Percentiles rank a stretch among this genome's conserved stretches.
Evolutionary conservation across 2,329 filamentous ascomycete species (phyloP).

Genomic region (Phialemonium atrogriseum): DNA sequence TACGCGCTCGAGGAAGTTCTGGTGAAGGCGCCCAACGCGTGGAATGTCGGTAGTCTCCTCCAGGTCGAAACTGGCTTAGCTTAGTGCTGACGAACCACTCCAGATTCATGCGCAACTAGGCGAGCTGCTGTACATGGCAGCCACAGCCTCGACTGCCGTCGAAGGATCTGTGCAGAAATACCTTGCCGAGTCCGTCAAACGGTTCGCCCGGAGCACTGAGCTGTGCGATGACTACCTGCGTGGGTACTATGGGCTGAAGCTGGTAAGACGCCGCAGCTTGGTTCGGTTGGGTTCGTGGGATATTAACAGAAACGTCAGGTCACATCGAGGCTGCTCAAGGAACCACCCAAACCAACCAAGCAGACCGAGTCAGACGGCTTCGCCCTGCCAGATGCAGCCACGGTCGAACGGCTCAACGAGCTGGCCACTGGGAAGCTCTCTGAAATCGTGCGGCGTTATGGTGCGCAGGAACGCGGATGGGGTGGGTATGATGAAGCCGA

Average conservation of each 20-base stretch:
- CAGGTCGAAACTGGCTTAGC: slow-evolving; percentile 3
- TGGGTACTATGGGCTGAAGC: slow-evolving; percentile 84
- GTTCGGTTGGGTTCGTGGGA: no score
- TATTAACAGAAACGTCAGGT: slow-evolving; percentile 24
- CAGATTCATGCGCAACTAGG: slow-evolving; percentile 82
- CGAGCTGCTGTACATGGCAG: slow-evolving; percentile 70
- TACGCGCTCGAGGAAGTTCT: slow-evolving; percentile 88
- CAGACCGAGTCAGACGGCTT: slow-evolving; percentile 40
- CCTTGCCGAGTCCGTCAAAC: slow-evolving; percentile 66
- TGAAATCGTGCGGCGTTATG: slow-evolving; percentile 63
- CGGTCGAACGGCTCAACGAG: slow-evolving; percentile 61
- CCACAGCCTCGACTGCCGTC: slow-evolving; percentile 28
- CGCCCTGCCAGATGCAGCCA: slow-evolving; percentile 45
- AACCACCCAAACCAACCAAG: slow-evolving; percentile 33
- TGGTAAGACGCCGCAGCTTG: slow-evolving; percentile 41
- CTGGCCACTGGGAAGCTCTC: slow-evolving; percentile 65
- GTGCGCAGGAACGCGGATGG: slow-evolving; percentile 56
- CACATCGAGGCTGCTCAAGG: slow-evolving; percentile 40
- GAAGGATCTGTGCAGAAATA: slow-evolving; percentile 38
- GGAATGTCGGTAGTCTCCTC: slow-evolving; percentile 62
- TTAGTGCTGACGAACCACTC: slow-evolving; percentile 19
- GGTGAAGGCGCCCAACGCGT: slow-evolving; percentile 79
- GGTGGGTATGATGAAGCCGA: slow-evolving; percentile 65
- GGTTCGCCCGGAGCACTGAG: slow-evolving; percentile 86
- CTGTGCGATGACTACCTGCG: slow-evolving; percentile 88